These are phyloP conservation scores for Trametes polyzona DNA, from an alignment of 1,284 basidiomycete species.

Conservation along the genomic window DNA sequence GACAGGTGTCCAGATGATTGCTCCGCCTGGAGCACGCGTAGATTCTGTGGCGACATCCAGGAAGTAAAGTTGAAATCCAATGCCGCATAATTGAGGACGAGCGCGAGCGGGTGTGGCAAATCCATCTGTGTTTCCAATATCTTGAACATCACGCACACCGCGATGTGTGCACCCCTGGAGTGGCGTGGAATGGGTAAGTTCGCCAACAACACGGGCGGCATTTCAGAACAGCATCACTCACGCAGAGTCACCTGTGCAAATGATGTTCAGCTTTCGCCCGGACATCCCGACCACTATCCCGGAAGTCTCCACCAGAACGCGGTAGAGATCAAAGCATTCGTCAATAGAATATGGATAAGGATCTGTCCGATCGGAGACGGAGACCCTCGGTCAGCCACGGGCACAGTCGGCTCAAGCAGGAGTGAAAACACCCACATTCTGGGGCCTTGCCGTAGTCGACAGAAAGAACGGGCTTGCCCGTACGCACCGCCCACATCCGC, in stretches of 20 bases:
- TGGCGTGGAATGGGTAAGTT: constrained; percentile 3
- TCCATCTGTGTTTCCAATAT: constrained; percentile 71
- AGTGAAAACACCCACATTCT: constrained; percentile 67
- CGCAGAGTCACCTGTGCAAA: constrained; percentile 92
- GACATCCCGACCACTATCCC: constrained; percentile 87
- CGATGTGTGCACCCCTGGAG: constrained; percentile 82
- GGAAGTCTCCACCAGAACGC: constrained; percentile 78
- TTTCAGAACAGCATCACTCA: constrained; percentile 47
- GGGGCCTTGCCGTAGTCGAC: constrained; percentile 97
- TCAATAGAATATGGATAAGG: constrained; percentile 96
- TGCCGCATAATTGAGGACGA: constrained; percentile 82
- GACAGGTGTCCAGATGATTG: constrained; percentile 77
- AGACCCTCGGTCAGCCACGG: constrained; percentile 6
- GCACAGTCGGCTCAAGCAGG: not conserved
- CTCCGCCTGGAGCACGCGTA: constrained; percentile 82
- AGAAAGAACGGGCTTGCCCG: constrained; percentile 81
- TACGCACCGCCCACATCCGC: constrained; percentile 81
- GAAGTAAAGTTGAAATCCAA: constrained; percentile 97
- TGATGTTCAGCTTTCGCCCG: constrained; percentile 72
- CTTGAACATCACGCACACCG: constrained; percentile 81
- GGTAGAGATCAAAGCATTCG: constrained; percentile 91
- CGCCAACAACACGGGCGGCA: constrained; percentile 2
- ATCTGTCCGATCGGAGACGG: constrained; percentile 51
- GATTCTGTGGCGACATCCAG: constrained; percentile 93
- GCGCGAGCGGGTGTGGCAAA: constrained; percentile 70